Conservation (phyloP, 2,329 filamentous ascomycete genomes). For the Pestalotiopsis sp. region DNA sequence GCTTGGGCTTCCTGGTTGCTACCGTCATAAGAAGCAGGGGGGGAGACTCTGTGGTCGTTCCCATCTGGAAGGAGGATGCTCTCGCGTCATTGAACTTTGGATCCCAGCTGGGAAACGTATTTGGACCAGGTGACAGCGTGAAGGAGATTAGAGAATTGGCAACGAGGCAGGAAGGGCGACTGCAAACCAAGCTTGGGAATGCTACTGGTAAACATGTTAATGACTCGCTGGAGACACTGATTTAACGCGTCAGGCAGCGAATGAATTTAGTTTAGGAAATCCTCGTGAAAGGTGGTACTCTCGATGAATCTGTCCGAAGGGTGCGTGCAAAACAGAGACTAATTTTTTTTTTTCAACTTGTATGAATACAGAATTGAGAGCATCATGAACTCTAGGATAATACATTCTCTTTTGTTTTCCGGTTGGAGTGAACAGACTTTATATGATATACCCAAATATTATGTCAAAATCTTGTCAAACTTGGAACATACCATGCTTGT, state of each 20-base stretch:
- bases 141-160: neutral
- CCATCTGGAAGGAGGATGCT: neutral
- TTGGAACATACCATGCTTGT: too few relatives aligned
- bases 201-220: rapidly evolving
- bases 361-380: too few relatives aligned
- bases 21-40: neutral
- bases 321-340: too few relatives aligned
- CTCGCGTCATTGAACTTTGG: neutral
- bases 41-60: neutral
- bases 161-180: neutral
- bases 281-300: too few relatives aligned
- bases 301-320: too few relatives aligned
- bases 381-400: too few relatives aligned
- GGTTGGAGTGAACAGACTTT: too few relatives aligned
- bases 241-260: neutral
- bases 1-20: neutral
- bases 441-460: too few relatives aligned
- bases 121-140: neutral
- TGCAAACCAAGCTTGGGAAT: neutral
- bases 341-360: too few relatives aligned
- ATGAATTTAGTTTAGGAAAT: too few relatives aligned
- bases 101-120: neutral
- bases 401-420: too few relatives aligned
- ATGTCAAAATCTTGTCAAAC: too few relatives aligned
- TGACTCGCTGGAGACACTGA: neutral